Evolutionary conservation across 768 basidiomycete genomes (phyloP).

Genomic region (Fomitopsis pulvina): DNA sequence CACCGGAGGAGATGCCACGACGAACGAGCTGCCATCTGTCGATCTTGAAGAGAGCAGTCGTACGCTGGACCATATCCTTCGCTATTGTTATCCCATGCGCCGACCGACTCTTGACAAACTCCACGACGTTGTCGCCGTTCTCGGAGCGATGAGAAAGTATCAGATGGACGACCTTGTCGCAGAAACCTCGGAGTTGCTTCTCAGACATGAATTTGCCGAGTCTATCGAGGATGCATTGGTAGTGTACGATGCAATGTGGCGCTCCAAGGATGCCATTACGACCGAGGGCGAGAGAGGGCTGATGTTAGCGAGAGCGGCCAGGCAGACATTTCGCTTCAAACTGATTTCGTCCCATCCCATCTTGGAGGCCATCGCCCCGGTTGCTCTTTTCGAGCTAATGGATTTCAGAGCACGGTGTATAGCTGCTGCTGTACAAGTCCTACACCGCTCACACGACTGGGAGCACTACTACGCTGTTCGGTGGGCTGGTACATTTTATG

Average conservation of each 20-base stretch:
- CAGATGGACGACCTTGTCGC: constrained; percentile 3
- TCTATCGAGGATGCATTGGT: constrained; percentile 19
- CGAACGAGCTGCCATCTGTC: no score
- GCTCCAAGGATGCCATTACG: constrained; percentile 22
- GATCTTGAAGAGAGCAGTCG: not conserved
- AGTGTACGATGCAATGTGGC: constrained; percentile 27
- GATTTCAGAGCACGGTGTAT: not conserved
- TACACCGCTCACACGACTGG: not conserved
- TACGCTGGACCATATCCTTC: constrained; percentile 9
- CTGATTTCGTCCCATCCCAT: not conserved
- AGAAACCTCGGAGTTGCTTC: not conserved
- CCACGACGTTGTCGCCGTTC: constrained; percentile 37
- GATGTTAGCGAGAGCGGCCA: no score
- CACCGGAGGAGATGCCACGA: no score
- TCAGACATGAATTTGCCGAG: constrained; percentile 6
- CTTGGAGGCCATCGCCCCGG: not conserved
- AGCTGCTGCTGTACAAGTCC: not conserved
- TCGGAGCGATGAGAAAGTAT: constrained; percentile 5
- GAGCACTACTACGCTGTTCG: not conserved
- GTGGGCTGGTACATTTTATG: not conserved
- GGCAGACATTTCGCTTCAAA: not conserved
- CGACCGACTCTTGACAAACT: constrained; percentile 19
- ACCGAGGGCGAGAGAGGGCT: no score
- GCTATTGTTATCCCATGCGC: constrained; percentile 9
- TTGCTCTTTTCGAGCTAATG: not conserved